Conservation (phyloP, 1,139 yeast genomes). For the Saccharomycopsis hybrid region DNA sequence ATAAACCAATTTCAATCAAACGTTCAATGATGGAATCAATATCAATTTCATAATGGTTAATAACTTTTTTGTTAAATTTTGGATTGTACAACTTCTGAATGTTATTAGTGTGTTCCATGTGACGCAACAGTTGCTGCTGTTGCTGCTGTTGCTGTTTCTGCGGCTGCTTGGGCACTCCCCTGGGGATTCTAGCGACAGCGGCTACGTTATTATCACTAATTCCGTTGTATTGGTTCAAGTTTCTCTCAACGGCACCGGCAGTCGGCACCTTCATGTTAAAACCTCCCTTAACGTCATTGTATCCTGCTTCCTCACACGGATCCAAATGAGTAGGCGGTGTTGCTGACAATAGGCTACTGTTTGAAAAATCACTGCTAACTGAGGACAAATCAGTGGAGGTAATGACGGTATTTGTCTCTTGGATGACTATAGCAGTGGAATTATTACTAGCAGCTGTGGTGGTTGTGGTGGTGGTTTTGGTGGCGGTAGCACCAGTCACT, state of each 20-base stretch:
- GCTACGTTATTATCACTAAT: neutral
- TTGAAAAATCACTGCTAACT: slow-evolving; percentile 13
- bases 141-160: neutral
- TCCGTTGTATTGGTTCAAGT: no score
- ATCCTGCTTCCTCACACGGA: neutral
- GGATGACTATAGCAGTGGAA: neutral
- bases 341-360: slow-evolving; percentile 8
- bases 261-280: neutral
- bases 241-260: neutral
- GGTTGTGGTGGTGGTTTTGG: neutral
- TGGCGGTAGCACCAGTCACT: neutral
- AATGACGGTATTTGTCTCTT: neutral
- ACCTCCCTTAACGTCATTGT: no score
- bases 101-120: neutral
- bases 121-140: no score
- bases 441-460: neutral
- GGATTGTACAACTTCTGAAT: slow-evolving; percentile 19
- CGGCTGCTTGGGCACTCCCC: neutral
- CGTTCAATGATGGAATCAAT: slow-evolving; percentile 51
- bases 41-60: slow-evolving; percentile 32
- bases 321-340: slow-evolving; percentile 10
- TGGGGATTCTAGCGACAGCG: slow-evolving; percentile 1
- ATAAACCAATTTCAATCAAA: slow-evolving; percentile 41
- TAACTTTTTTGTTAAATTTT: slow-evolving; percentile 19
- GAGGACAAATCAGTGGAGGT: slow-evolving; percentile 11